Evolutionary conservation across 768 basidiomycete genomes (phyloP), one percentile per base, ranked within the genome.

Genomic region (Lactifluus subvellereus): DNA sequence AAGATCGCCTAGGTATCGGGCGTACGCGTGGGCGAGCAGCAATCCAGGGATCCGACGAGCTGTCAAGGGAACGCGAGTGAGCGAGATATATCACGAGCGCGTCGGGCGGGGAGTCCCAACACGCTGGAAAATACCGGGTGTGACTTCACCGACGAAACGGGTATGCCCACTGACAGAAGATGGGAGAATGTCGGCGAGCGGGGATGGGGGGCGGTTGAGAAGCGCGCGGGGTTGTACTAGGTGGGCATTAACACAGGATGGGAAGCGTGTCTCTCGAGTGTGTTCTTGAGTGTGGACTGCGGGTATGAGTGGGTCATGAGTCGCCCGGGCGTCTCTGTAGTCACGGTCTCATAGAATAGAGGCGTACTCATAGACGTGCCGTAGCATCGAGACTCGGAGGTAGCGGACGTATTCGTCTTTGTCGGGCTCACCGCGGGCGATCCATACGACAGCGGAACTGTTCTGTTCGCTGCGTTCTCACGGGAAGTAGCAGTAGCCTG

Each of bases 1-100:
- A 37, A 91, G 77, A 71, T 92, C 89, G 53, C 89, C 90, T 37
- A 91, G 80, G 73, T 91, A 91, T 38, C 89, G 81, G n/a, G 90
- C 87, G 69, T 91, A 91, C 1, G 89, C 79, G 72, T 92, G 91
- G 0, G 89, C 86, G 7, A 92, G 79, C 8, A 93, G 80, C 6
- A 77, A 73, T 0, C 80, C 74, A 11, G 78, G 78, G 83, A 69
- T 80, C 81, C 8, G 67, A 62, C 32, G 77, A 75, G 56, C 76
- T 74, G 10, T 79, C 71, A 47, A 88, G 75, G n/a, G 74, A 68
- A 10, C 76, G 70, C 33, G 14, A 56, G 10, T 18, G 30, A 4
- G 32, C n/a, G 18, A 16, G 37, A 35, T 49, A 92, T 77, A 6
- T 53, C 86, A 84, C 6, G 72, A 66, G 62, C 82, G 72, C 73